Evolutionary conservation across 345 rosid species (phyloP).

Genomic region (Lumnitzera racemosa): DNA sequence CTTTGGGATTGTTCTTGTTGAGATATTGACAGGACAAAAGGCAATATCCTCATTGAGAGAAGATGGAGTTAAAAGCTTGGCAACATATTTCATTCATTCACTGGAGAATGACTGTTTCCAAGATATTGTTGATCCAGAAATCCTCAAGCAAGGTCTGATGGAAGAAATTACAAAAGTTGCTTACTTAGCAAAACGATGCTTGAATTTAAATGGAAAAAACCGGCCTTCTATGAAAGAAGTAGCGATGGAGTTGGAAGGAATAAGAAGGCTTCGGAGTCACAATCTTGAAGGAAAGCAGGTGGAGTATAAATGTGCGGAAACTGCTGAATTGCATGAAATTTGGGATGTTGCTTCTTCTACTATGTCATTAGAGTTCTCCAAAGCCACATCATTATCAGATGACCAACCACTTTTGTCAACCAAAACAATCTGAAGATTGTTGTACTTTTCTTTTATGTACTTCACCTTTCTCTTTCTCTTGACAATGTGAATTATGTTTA

Average conservation of each 20-base stretch:
- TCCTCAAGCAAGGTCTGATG: slow-evolving; percentile 4
- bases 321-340: too few species aligned
- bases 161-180: slow-evolving; percentile 9
- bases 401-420: too few species aligned
- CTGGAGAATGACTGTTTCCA: slow-evolving; percentile 7
- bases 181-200: slow-evolving; percentile 10
- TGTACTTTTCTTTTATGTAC: too few species aligned
- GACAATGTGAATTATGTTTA: too few species aligned
- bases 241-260: slow-evolving; percentile 1
- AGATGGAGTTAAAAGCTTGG: slow-evolving; percentile 4
- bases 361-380: too few species aligned
- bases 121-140: slow-evolving; percentile 6
- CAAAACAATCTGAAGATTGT: too few species aligned
- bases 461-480: too few species aligned
- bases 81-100: slow-evolving; percentile 3
- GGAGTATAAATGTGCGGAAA: too few species aligned
- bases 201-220: slow-evolving; percentile 5
- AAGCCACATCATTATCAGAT: too few species aligned
- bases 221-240: slow-evolving; percentile 18
- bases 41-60: slow-evolving; percentile 6
- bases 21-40: slow-evolving; percentile 8
- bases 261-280: neutral
- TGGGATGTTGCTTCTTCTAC: too few species aligned
- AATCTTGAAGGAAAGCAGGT: too few species aligned
- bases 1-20: slow-evolving; percentile 16